These are phyloP conservation scores for Haplographium delicatum DNA, from an alignment of 495 filamentous ascomycete genomes.

Conservation along the genomic window DNA sequence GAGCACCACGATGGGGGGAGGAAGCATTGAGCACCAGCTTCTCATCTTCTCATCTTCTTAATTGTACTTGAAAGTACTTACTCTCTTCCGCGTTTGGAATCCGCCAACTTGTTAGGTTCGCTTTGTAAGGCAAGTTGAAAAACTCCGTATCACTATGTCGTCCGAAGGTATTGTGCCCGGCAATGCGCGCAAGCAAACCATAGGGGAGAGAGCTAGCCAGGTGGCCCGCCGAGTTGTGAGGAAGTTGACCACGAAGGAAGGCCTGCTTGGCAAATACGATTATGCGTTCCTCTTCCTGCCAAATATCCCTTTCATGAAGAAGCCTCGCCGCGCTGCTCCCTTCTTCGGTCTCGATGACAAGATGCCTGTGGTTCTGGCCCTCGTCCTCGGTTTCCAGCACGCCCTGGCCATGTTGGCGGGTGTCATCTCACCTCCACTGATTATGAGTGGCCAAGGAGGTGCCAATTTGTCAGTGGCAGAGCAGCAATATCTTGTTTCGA, in stretches of 20 bases:
- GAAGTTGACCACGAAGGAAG: conserved; percentile 51
- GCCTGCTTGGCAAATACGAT: conserved; percentile 80
- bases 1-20: not conserved
- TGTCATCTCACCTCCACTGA: conserved; percentile 71
- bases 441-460: conserved; percentile 65
- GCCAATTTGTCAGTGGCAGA: conserved; percentile 45
- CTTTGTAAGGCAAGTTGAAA: conserved; percentile 1
- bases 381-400: conserved; percentile 69
- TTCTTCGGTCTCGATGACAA: conserved; percentile 85
- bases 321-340: conserved; percentile 54
- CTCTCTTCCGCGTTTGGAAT: too few species aligned
- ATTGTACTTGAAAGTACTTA: too few species aligned
- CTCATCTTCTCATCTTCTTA: not conserved
- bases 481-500: conserved; percentile 77
- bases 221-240: not conserved
- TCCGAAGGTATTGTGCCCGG: not conserved
- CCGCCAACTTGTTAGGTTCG: not conserved
- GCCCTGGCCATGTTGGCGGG: conserved; percentile 51
- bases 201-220: not conserved
- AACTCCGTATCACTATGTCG: not conserved
- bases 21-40: not conserved
- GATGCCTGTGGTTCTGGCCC: conserved; percentile 72
- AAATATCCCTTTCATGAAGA: conserved; percentile 77
- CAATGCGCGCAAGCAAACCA: not conserved
- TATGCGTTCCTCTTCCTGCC: conserved; percentile 71